Evolutionary conservation across 148 eudicot species (phyloP).

Genomic region (Hydrangea macrophylla): DNA sequence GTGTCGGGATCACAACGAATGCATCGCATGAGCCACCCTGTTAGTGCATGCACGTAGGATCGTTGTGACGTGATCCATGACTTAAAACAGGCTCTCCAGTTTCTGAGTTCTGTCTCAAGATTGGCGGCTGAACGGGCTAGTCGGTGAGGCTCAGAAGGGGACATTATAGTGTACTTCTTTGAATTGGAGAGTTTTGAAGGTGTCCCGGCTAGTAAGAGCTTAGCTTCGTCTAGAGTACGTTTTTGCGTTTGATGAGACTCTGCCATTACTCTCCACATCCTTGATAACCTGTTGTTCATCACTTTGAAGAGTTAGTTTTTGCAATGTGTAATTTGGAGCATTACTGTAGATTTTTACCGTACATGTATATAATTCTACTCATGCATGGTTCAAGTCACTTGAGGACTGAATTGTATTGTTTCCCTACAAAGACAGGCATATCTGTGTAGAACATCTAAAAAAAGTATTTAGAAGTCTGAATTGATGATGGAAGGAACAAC

Average conservation of each 20-base stretch:
- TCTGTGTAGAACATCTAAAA: no score
- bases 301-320: not conserved
- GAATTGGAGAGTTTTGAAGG: slow-evolving; percentile 53
- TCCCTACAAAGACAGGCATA: no score
- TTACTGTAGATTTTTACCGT: no score
- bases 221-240: slow-evolving; percentile 87
- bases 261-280: slow-evolving; percentile 94
- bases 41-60: slow-evolving; percentile 63
- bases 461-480: no score
- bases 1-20: slow-evolving; percentile 55
- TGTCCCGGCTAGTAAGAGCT: slow-evolving; percentile 75
- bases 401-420: no score
- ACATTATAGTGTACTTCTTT: slow-evolving; percentile 42
- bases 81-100: slow-evolving; percentile 79
- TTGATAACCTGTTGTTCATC: slow-evolving; percentile 52
- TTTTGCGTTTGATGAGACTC: slow-evolving; percentile 87
- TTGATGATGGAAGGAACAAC: no score
- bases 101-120: slow-evolving; percentile 76
- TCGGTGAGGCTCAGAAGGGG: slow-evolving; percentile 64
- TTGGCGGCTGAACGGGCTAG: slow-evolving; percentile 83
- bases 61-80: slow-evolving; percentile 86
- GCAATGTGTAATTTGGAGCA: no score
- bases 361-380: not conserved
- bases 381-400: no score
- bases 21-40: slow-evolving; percentile 85